Conservation (phyloP, 108 stramenopile species). For the Nitzschia inconspicua region DNA sequence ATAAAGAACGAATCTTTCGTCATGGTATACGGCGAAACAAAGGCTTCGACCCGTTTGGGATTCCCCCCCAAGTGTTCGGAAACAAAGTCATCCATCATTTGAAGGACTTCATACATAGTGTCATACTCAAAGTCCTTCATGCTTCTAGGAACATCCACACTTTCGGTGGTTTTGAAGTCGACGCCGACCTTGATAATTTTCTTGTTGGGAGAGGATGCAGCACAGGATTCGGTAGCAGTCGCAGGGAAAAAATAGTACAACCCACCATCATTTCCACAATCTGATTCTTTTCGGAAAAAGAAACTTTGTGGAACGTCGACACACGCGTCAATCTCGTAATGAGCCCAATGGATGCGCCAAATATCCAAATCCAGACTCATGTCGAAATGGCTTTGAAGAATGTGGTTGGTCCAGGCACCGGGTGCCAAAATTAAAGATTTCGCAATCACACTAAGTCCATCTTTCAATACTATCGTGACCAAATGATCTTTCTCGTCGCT, state of each 20-base stretch:
- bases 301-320: constrained; percentile 39
- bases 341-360: constrained; percentile 47
- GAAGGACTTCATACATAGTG: constrained; percentile 22
- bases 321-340: constrained; percentile 26
- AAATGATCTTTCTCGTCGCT: neutral
- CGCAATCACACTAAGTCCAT: constrained; percentile 30
- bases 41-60: constrained; percentile 24
- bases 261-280: constrained; percentile 27
- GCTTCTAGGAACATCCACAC: constrained; percentile 15
- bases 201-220: constrained; percentile 16
- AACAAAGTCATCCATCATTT: constrained; percentile 39
- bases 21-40: constrained; percentile 40
- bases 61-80: constrained; percentile 28
- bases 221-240: constrained; percentile 38
- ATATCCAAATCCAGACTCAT: constrained; percentile 26
- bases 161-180: constrained; percentile 30
- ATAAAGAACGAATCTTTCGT: constrained; percentile 41
- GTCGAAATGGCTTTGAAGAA: constrained; percentile 18
- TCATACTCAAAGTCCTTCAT: constrained; percentile 39
- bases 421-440: constrained; percentile 24
- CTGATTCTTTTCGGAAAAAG: constrained; percentile 31
- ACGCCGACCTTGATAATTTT: constrained; percentile 38
- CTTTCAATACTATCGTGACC: constrained; percentile 20
- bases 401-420: constrained; percentile 39
- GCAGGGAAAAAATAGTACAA: constrained; percentile 40